Conservation (phyloP, 345 rosid species). For the Cardiospermum halicacabum region DNA sequence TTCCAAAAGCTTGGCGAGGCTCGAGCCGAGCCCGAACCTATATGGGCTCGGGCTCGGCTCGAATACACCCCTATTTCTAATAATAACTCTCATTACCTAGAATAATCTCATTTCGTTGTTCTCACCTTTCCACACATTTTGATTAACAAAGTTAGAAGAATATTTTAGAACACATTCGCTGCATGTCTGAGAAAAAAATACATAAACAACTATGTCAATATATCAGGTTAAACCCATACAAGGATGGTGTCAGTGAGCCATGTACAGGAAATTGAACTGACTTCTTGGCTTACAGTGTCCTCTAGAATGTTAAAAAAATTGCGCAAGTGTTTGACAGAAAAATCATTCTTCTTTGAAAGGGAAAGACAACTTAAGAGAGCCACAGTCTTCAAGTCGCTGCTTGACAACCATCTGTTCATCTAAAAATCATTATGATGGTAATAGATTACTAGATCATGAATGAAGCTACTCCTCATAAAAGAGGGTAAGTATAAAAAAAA, state of each 20-base stretch:
- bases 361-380: conserved; percentile 74
- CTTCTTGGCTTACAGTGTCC: conserved; percentile 47
- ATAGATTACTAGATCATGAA: neutral
- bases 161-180: conserved; percentile 46
- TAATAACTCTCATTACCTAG: conserved; percentile 61
- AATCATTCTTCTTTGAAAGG: conserved; percentile 35
- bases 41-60: too few relatives aligned
- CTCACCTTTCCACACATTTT: conserved; percentile 41
- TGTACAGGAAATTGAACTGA: conserved; percentile 6
- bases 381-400: conserved; percentile 58
- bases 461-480: neutral
- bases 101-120: conserved; percentile 40
- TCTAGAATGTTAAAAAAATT: conserved; percentile 57
- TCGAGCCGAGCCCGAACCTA: too few relatives aligned
- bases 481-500: too few relatives aligned
- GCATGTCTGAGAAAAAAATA: conserved; percentile 59
- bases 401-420: conserved; percentile 69
- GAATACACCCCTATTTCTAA: too few relatives aligned
- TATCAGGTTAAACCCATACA: too few relatives aligned
- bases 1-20: too few relatives aligned
- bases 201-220: neutral
- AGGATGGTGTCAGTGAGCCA: neutral
- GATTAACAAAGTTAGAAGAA: conserved; percentile 59
- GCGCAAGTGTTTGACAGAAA: conserved; percentile 74
- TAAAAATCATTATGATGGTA: conserved; percentile 10